Evolutionary conservation across 2,329 filamentous ascomycete genomes (phyloP).

Genomic region (Clarireedia homoeocarpa): DNA sequence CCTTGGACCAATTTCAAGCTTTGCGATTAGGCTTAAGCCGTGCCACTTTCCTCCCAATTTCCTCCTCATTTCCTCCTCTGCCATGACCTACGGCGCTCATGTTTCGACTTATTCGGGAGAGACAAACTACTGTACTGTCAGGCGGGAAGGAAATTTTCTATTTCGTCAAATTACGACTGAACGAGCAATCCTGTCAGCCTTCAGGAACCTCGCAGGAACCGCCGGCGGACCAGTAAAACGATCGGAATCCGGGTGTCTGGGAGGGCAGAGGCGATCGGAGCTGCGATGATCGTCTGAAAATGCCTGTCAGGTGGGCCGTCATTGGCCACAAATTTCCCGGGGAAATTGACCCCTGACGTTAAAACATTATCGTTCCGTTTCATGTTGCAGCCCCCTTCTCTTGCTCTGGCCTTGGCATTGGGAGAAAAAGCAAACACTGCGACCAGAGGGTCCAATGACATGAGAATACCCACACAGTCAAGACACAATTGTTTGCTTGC

Average conservation of each 20-base stretch:
- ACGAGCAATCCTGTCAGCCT: background rate
- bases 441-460: too few relatives aligned
- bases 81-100: background rate
- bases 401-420: background rate
- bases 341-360: background rate
- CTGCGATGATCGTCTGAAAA: background rate
- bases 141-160: background rate
- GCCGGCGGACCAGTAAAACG: background rate
- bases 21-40: background rate
- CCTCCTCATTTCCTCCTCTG: background rate
- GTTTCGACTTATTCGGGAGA: background rate
- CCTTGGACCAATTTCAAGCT: too few relatives aligned
- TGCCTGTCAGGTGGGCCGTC: background rate
- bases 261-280: background rate
- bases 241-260: background rate
- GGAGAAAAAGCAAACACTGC: conserved; percentile 5
- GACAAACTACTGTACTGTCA: background rate
- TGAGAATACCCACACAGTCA: too few relatives aligned
- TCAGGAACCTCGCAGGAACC: too few relatives aligned
- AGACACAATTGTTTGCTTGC: too few relatives aligned
- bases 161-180: background rate
- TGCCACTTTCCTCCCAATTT: background rate
- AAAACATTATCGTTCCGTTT: conserved; percentile 8
- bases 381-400: background rate
- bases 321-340: background rate